Conservation (phyloP, 2,329 filamentous ascomycete genomes). For the Tolypocladium album region DNA sequence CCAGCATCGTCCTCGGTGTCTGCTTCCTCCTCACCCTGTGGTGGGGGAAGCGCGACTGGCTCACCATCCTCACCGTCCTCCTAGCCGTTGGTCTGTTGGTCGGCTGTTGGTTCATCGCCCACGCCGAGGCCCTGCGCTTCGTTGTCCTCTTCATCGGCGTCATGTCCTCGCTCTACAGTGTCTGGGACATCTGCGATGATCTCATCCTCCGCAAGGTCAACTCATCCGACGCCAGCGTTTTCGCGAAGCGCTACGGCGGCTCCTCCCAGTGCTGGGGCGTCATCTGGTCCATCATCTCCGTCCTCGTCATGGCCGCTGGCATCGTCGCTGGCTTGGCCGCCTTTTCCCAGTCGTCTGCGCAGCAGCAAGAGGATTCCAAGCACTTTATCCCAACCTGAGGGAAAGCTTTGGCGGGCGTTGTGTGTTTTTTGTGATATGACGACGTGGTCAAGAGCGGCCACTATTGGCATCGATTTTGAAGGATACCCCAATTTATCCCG, state of each 20-base stretch:
- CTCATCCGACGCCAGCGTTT: constrained; percentile 67
- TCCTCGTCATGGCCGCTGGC: constrained; percentile 59
- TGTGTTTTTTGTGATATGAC: not conserved
- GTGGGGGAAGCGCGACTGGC: constrained; percentile 72
- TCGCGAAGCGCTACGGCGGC: constrained; percentile 66
- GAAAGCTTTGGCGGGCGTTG: not conserved
- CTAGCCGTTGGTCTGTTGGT: constrained; percentile 60
- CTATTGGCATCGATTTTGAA: not conserved
- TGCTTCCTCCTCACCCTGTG: constrained; percentile 72
- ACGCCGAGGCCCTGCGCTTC: constrained; percentile 63
- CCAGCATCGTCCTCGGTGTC: constrained; percentile 59
- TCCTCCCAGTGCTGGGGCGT: constrained; percentile 75
- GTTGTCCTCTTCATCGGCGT: constrained; percentile 73
- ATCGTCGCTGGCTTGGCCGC: constrained; percentile 70
- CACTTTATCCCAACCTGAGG: constrained; percentile 45
- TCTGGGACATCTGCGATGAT: constrained; percentile 81
- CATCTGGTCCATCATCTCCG: constrained; percentile 64
- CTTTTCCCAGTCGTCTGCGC: constrained; percentile 57
- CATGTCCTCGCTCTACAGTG: constrained; percentile 70
- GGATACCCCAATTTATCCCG: not conserved
- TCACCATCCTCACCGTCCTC: constrained; percentile 61
- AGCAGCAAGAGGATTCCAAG: constrained; percentile 60
- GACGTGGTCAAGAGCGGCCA: not conserved
- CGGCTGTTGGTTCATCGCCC: constrained; percentile 69
- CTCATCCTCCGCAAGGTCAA: constrained; percentile 73